Evolutionary conservation across 2,329 filamentous ascomycete genomes (phyloP), one percentile per base, ranked within the genome.

Genomic region (Cordyceps farinosa): DNA sequence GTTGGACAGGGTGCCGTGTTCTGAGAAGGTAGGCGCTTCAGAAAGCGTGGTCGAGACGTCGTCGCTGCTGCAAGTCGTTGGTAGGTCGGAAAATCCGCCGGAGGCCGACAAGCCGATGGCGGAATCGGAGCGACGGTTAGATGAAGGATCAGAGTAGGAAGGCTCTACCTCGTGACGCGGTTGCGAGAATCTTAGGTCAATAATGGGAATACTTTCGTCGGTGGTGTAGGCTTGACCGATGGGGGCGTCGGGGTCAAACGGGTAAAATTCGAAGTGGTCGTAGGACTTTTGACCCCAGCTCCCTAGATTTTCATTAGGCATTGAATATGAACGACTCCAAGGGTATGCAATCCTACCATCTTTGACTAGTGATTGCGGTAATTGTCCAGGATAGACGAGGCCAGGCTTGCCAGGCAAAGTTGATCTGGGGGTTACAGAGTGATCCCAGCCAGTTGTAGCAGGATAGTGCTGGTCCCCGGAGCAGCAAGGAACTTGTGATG

Each of bases 61-160:
- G 63, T 92, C 88, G 10, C 40, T 30, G 30, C 50, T 22, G 44
- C 60, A 48, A 71, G 89, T 90, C 4, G 87, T 86, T 56, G 87
- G 82, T 73, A 90, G 85, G 69, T 91, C 88, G 5, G 87, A 88
- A 48, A 89, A 77, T 29, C 81, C 81, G 29, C 87, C 83, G 48
- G 83, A 83, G 1, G 84, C 90, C 17, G 89, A 91, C 76, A 91
- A 83, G 45, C 88, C 89, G 70, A 90, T 90, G 1, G 89, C 90
- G 2, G 89, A 90, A 54, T 88, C 88, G 27, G 89, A 90, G 79
- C 90, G 84, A 65, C 87, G 83, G 66, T 84, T 82, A 52, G 82
- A 74, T n/a, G 76, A 78, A 61, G 80, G 77, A 47, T 86, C 84
- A 65, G 83, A 79, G 63, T 77, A 78, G 65, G 83, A 69, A 22